Evolutionary conservation across 345 rosid species (phyloP).

Genomic region (Adansonia digitata): DNA sequence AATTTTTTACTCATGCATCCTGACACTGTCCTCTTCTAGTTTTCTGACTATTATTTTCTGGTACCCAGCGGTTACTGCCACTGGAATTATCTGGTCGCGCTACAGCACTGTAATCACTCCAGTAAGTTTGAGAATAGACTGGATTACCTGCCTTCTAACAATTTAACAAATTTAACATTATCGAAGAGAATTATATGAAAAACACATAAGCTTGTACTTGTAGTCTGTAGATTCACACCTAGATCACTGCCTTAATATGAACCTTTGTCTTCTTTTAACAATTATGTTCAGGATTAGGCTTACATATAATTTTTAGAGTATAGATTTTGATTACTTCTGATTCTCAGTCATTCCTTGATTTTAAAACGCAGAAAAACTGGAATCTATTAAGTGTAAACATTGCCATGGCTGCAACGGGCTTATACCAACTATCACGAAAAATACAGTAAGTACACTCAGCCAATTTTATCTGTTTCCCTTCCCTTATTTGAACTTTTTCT

Average conservation of each 20-base stretch:
- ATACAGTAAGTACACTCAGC: slow-evolving; percentile 46
- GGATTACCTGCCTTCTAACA: not conserved
- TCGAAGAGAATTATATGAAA: not conserved
- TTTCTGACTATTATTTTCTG: slow-evolving; percentile 7
- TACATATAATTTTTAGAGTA: not conserved
- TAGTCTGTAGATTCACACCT: not conserved
- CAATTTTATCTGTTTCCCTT: not conserved
- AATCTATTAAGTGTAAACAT: slow-evolving; percentile 82
- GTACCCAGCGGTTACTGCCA: slow-evolving; percentile 12
- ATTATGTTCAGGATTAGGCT: not conserved
- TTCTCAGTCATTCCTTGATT: slow-evolving; percentile 2
- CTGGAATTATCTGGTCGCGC: slow-evolving; percentile 13
- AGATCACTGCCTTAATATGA: not conserved
- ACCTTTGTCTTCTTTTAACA: not conserved
- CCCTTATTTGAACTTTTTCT: not conserved
- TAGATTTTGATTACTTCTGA: slow-evolving; percentile 5
- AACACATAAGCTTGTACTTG: not conserved
- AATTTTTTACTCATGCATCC: not conserved
- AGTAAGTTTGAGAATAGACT: slow-evolving; percentile 37
- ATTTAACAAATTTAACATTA: not conserved
- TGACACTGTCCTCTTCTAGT: slow-evolving; percentile 8
- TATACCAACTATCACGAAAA: slow-evolving; percentile 82
- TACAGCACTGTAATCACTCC: slow-evolving; percentile 65
- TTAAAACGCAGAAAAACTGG: slow-evolving; percentile 81
- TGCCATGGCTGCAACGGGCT: slow-evolving; percentile 81